phyloP scores from a whole-genome alignment of 768 basidiomycete genomes.

The Asterophora parasitica region DNA sequence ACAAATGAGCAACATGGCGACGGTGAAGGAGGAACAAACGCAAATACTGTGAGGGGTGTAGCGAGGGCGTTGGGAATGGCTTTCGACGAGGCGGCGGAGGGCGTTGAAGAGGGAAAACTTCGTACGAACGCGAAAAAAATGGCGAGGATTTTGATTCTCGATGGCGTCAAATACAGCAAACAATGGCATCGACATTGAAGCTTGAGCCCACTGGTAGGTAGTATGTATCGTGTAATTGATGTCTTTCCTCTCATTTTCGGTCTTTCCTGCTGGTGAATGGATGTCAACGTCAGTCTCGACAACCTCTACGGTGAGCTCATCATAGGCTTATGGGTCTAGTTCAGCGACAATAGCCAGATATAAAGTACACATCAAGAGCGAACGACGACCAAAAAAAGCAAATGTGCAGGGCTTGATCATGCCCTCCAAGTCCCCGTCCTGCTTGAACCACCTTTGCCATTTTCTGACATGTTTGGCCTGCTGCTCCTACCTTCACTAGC shows the following conservation, averaged over 20 bases:
- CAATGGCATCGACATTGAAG: constrained; percentile 20
- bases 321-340: too few species aligned
- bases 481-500: too few species aligned
- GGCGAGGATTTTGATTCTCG: constrained; percentile 25
- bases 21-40: constrained; percentile 19
- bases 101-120: constrained; percentile 26
- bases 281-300: too few species aligned
- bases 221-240: neutral
- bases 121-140: constrained; percentile 29
- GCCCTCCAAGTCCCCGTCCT: too few species aligned
- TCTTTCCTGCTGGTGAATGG: too few species aligned
- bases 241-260: neutral
- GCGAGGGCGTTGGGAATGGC: constrained; percentile 42
- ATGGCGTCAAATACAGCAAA: constrained; percentile 26
- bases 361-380: too few species aligned
- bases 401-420: too few species aligned
- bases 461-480: too few species aligned
- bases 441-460: too few species aligned
- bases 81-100: constrained; percentile 27
- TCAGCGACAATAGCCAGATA: too few species aligned
- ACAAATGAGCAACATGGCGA: neutral
- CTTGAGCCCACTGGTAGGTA: neutral
- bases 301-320: too few species aligned
- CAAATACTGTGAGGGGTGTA: constrained; percentile 33
- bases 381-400: too few species aligned